These are phyloP conservation scores for Parascedosporium putredinis DNA, from an alignment of 2,329 filamentous ascomycete genomes.

Conservation along the genomic window DNA sequence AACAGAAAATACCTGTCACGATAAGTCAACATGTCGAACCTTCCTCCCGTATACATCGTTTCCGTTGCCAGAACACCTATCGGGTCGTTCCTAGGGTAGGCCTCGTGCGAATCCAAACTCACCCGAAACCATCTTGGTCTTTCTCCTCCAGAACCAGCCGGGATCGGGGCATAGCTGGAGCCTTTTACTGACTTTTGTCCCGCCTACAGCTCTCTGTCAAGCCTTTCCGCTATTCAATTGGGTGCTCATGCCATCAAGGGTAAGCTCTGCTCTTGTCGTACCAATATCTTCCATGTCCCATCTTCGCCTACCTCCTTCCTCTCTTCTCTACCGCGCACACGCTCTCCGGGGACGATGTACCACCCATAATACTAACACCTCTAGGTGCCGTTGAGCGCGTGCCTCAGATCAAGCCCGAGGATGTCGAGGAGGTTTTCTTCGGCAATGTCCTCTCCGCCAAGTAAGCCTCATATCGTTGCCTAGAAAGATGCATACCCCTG, in stretches of 20 bases:
- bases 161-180: neutral
- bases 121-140: neutral
- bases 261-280: constrained; percentile 26
- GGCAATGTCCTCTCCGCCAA: constrained; percentile 96
- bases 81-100: constrained; percentile 86
- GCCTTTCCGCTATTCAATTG: constrained; percentile 74
- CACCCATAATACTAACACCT: too few species aligned
- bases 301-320: too few species aligned
- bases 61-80: constrained; percentile 83
- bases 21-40: constrained; percentile 55
- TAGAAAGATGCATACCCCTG: constrained; percentile 4
- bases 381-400: constrained; percentile 75
- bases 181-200: constrained; percentile 1
- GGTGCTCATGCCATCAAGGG: constrained; percentile 89
- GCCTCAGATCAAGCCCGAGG: constrained; percentile 73
- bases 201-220: constrained; percentile 64
- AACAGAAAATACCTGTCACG: constrained; percentile 1
- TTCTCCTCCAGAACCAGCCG: constrained; percentile 8
- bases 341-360: too few species aligned
- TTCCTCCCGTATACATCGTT: constrained; percentile 91
- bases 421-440: constrained; percentile 95
- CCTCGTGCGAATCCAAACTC: neutral
- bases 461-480: constrained; percentile 37
- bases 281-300: too few species aligned
- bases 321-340: neutral